Base-by-base conservation (phyloP, 1,284 basidiomycete species). In the Boletus albobrunnescens region DNA sequence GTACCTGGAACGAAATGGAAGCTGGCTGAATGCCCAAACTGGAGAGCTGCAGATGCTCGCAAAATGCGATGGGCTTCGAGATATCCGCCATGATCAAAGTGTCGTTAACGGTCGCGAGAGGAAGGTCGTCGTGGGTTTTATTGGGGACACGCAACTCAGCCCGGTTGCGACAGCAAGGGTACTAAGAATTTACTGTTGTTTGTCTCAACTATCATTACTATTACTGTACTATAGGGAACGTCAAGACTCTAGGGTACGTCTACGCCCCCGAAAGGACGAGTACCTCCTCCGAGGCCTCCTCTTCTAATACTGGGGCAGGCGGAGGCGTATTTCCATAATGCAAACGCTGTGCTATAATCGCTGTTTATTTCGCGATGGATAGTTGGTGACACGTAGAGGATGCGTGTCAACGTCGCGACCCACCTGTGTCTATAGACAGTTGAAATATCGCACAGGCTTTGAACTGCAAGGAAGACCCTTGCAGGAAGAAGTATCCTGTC, bases 1-100 rank as follows among this genome's bases (percentile, higher is more conserved):
- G 61, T 60, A 87, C 88, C 82, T 97, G 94, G 75, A 99, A 99
- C 30, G 92, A 94, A 67, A 99, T 99, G 55, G 92, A 95, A 53
- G 90, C 85, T 44, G 95, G 94, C 71, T 98, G 93, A 57, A 99
- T 82, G 59, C 94, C 95, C 58, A 99, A 76, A 67, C 92, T 93
- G 27, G 94, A 94, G 65, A 99, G 88, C 77, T 99, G 91, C 27
- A 91, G 72, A 64, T 91, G 88, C 69, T 91, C 88, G 72, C 84
- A 87, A 67, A 89, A 89, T 31, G 85, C 76, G 62, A 89, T 89
- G 41, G 86, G 86, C 74, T 87, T 88, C 56, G 82, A 68, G 48
- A 53, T 62, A 59, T 78, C 71, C 37, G 67, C 58, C 74, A 75
- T 76, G 36, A 46, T 46, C 31, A 54, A 47, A 28, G 40, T 36